Percentiles rank a stretch among this genome's conserved stretches.
Evolutionary conservation across 805 yeast genomes (phyloP).

Genomic region (Hanseniaspora occidentalis): DNA sequence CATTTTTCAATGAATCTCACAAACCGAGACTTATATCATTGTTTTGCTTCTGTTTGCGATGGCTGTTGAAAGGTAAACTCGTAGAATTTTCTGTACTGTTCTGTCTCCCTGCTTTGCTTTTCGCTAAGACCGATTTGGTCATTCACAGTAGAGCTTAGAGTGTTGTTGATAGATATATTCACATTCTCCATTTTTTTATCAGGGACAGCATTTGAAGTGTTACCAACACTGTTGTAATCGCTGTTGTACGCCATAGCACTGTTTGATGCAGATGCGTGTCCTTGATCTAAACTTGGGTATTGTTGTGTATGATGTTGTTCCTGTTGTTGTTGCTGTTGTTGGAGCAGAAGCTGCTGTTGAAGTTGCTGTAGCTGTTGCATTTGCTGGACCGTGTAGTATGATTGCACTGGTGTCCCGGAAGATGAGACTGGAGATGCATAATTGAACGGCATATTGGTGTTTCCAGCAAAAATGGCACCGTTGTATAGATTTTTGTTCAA

Average conservation of each 20-base stretch:
- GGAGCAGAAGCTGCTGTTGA: conserved; percentile 11
- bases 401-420: not conserved
- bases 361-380: conserved; percentile 13
- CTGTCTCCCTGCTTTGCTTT: conserved; percentile 17
- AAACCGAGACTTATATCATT: not conserved
- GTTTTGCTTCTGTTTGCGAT: not conserved
- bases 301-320: not conserved
- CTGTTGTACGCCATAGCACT: no score
- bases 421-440: not conserved
- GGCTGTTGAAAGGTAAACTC: conserved; percentile 6
- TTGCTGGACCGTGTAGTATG: no score
- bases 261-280: not conserved
- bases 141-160: not conserved
- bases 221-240: no score
- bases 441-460: no score
- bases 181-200: not conserved
- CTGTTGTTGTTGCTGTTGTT: conserved; percentile 3
- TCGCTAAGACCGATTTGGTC: conserved; percentile 12
- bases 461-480: no score
- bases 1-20: no score
- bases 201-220: not conserved
- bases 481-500: no score
- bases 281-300: conserved; percentile 8
- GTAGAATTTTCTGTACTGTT: conserved; percentile 22
- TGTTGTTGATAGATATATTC: not conserved